Percentiles rank a stretch among this genome's conserved stretches.
These are phyloP conservation scores for Sequoia sempervirens DNA, from an alignment of 75 land plant genomes.

Conservation along the genomic window DNA sequence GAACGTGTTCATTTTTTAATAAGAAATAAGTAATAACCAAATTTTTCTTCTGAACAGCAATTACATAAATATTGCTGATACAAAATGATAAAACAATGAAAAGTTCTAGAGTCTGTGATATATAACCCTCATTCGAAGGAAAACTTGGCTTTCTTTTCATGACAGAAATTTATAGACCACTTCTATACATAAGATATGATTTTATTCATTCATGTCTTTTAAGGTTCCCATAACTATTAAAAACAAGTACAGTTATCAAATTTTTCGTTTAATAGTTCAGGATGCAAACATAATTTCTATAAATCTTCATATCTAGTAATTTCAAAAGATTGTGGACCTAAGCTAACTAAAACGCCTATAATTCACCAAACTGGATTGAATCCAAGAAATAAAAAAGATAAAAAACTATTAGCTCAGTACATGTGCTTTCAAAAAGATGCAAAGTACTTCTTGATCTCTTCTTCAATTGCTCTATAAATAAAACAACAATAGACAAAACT, in stretches of 20 bases:
- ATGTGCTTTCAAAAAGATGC: background rate
- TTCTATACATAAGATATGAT: background rate
- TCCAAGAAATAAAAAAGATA: background rate
- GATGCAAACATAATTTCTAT: background rate
- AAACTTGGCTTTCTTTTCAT: background rate
- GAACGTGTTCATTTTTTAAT: background rate
- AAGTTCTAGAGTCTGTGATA: background rate
- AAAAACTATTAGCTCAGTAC: background rate
- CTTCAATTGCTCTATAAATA: background rate
- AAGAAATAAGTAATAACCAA: background rate
- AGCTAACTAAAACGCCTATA: background rate
- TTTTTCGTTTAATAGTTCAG: background rate
- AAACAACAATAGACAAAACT: background rate
- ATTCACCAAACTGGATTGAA: background rate
- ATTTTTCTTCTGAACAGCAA: background rate
- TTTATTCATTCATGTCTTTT: background rate
- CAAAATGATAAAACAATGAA: background rate
- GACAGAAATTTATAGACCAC: background rate
- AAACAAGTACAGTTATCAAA: background rate
- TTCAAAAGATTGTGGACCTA: background rate
- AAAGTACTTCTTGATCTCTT: background rate
- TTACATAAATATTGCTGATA: background rate
- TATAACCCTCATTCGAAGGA: background rate
- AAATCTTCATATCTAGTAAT: background rate
- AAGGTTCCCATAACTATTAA: background rate